Conservation (phyloP, 257 asterid species). For the Jacaranda copaia region DNA sequence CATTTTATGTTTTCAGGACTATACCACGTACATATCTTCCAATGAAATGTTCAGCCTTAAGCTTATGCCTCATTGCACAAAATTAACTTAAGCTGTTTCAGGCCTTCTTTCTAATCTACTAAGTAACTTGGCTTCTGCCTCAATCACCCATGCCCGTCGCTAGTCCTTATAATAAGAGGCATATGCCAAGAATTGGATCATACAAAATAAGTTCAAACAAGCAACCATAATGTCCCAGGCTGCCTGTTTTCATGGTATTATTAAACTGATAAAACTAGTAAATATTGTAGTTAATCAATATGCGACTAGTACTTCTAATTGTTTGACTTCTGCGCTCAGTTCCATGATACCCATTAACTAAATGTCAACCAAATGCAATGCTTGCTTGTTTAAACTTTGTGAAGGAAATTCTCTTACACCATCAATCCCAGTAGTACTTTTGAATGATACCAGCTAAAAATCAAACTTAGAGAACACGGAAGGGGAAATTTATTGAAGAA, state of each 20-base stretch:
- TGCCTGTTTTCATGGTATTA: not conserved
- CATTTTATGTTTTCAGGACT: not conserved
- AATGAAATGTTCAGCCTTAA: not conserved
- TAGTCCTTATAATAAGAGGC: not conserved
- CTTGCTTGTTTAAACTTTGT: slow-evolving; percentile 7
- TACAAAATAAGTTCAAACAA: not conserved
- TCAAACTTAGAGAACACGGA: not conserved
- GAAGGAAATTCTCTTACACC: slow-evolving; percentile 6
- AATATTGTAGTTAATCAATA: not conserved
- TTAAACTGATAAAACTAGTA: slow-evolving; percentile 5
- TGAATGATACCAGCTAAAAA: not conserved
- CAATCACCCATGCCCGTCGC: not conserved
- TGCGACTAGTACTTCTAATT: not conserved
- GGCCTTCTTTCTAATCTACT: not conserved
- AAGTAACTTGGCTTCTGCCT: not conserved
- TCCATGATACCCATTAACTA: not conserved
- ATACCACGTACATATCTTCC: not conserved
- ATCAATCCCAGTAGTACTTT: not conserved
- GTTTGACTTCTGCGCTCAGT: slow-evolving; percentile 17
- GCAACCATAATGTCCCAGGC: not conserved
- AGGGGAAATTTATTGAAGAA: slow-evolving; percentile 13
- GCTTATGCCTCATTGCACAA: not conserved
- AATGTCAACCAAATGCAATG: slow-evolving; percentile 3
- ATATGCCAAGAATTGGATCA: slow-evolving; percentile 11
- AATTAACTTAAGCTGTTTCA: not conserved